phyloP scores from a whole-genome alignment of 2,329 filamentous ascomycete genomes.

The Colletotrichum sp. region DNA sequence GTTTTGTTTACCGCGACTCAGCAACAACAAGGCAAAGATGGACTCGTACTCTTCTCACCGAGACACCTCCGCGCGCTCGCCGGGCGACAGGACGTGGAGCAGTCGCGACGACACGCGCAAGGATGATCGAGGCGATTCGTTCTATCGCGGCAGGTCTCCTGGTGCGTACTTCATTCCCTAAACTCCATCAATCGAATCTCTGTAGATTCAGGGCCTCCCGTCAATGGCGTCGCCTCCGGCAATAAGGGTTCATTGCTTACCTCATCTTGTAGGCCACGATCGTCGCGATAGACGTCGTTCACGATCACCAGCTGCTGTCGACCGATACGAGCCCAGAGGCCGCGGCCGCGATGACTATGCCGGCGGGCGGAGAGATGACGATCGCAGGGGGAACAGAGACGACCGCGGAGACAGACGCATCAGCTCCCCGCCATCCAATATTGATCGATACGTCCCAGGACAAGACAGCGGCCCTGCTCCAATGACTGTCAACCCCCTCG shows the following conservation, averaged over 20 bases:
- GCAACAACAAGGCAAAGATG: slow-evolving; percentile 39
- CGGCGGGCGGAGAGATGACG: slow-evolving; percentile 59
- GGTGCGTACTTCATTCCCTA: slow-evolving; percentile 56
- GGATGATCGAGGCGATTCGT: slow-evolving; percentile 62
- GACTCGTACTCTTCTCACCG: slow-evolving; percentile 61
- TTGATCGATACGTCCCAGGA: slow-evolving; percentile 85
- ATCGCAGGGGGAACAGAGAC: slow-evolving; percentile 48
- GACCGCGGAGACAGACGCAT: slow-evolving; percentile 54
- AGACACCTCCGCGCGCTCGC: slow-evolving; percentile 57
- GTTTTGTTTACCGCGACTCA: background rate
- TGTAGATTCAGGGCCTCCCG: background rate
- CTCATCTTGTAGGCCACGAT: slow-evolving; percentile 52
- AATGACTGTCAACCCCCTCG: slow-evolving; percentile 66
- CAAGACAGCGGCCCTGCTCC: slow-evolving; percentile 60
- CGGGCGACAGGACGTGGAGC: slow-evolving; percentile 57
- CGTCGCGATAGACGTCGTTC: slow-evolving; percentile 68
- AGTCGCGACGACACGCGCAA: slow-evolving; percentile 59
- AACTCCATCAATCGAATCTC: background rate
- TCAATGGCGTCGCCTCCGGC: background rate
- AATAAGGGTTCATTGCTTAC: slow-evolving; percentile 2
- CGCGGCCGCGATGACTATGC: slow-evolving; percentile 73
- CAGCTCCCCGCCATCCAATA: slow-evolving; percentile 69
- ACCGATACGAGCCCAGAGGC: slow-evolving; percentile 76
- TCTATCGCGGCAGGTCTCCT: slow-evolving; percentile 72
- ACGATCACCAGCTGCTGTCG: slow-evolving; percentile 73